Conservation (phyloP, 306 rosid species). For the Glycine latifolia region DNA sequence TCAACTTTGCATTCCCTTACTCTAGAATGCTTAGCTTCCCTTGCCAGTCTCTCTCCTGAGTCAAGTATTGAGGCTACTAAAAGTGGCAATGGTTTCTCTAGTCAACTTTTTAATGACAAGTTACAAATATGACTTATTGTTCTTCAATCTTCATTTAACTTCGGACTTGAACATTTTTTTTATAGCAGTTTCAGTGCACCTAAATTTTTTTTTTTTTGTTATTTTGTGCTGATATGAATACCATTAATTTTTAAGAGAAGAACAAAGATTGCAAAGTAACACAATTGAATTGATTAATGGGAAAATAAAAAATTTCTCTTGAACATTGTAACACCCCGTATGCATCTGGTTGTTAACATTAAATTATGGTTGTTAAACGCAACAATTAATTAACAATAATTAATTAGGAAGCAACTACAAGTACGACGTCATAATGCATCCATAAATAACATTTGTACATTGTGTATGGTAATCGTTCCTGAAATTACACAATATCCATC, state of each 20-base stretch:
- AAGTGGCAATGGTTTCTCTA: not conserved
- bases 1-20: conserved; percentile 41
- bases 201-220: not conserved
- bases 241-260: not conserved
- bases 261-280: not conserved
- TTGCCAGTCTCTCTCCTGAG: conserved; percentile 42
- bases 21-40: conserved; percentile 46
- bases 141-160: not conserved
- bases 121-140: conserved; percentile 31
- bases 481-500: no score
- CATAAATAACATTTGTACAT: no score
- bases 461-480: no score
- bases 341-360: no score
- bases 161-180: not conserved
- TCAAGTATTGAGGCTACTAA: not conserved
- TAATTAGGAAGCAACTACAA: no score
- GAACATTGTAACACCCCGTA: no score
- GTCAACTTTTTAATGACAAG: conserved; percentile 47
- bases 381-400: no score
- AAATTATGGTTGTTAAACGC: no score
- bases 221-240: not conserved
- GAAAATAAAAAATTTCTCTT: not conserved
- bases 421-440: no score
- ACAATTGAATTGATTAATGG: not conserved
- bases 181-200: not conserved